phyloP scores from a whole-genome alignment of 176 grass and related monocot genomes.

The Oryza brachyantha region DNA sequence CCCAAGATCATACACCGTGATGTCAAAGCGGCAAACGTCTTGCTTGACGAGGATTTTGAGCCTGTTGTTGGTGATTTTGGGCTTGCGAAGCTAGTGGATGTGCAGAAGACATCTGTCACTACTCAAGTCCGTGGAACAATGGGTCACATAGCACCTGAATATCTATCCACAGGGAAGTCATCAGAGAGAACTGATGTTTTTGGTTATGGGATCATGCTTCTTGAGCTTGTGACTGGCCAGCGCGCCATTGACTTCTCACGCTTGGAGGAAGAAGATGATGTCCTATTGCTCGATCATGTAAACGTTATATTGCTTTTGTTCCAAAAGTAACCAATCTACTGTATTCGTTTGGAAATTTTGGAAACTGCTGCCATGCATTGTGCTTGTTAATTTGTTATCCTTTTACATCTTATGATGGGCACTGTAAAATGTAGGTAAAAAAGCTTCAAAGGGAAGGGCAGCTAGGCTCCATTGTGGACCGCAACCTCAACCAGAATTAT shows the following conservation, averaged over 20 bases:
- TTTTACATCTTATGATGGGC: not conserved
- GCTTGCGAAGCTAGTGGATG: constrained; percentile 82
- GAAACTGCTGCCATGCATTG: not conserved
- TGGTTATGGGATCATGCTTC: constrained; percentile 90
- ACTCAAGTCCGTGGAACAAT: constrained; percentile 89
- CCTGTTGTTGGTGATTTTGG: constrained; percentile 91
- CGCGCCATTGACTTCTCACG: constrained; percentile 83
- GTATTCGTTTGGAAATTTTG: not conserved
- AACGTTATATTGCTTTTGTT: not conserved
- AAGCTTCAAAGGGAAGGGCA: constrained; percentile 75
- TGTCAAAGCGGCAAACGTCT: constrained; percentile 88
- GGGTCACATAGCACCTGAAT: constrained; percentile 93
- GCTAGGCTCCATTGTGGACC: constrained; percentile 64
- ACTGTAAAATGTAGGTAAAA: constrained; percentile 54
- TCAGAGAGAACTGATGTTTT: constrained; percentile 85
- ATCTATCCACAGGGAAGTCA: constrained; percentile 84
- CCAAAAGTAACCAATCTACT: not conserved
- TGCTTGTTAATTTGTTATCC: not conserved
- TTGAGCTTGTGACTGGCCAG: constrained; percentile 86
- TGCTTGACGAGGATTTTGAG: constrained; percentile 80
- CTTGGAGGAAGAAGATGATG: constrained; percentile 80
- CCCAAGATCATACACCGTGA: constrained; percentile 94
- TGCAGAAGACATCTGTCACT: constrained; percentile 81
- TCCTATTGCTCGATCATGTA: constrained; percentile 86
- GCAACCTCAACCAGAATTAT: constrained; percentile 48